phyloP scores from a whole-genome alignment of 176 grass and related monocot genomes.

The Eremochloa ophiuroides region DNA sequence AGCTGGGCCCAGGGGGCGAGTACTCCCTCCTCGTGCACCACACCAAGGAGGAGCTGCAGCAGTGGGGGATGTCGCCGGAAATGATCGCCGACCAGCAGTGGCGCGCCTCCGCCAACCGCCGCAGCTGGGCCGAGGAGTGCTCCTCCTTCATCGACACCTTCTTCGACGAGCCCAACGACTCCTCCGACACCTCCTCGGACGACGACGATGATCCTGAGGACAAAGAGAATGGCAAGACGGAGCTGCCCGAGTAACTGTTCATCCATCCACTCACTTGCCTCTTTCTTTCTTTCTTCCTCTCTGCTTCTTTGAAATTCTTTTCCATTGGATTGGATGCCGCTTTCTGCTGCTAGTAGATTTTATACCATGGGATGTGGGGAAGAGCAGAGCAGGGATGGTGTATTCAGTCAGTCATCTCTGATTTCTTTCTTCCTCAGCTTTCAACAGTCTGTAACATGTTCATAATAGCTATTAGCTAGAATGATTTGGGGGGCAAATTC shows the following conservation, averaged over 20 bases:
- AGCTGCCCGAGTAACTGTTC: conserved; percentile 8
- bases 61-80: conserved; percentile 75
- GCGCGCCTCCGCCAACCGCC: conserved; percentile 52
- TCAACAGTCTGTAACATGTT: conserved; percentile 25
- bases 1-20: conserved; percentile 71
- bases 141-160: conserved; percentile 54
- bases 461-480: conserved; percentile 35
- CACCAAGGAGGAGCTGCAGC: conserved; percentile 68
- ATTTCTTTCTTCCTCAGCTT: background rate
- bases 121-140: conserved; percentile 68
- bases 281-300: background rate
- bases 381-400: background rate
- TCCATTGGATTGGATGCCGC: background rate
- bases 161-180: conserved; percentile 51
- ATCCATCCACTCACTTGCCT: background rate
- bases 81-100: conserved; percentile 97
- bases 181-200: background rate
- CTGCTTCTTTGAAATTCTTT: background rate
- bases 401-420: background rate
- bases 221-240: background rate
- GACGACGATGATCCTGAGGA: background rate
- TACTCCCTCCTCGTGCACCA: conserved; percentile 97
- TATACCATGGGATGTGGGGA: background rate
- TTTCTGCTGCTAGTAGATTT: background rate
- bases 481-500: conserved; percentile 17